Evolutionary conservation across 202 grass and related monocot species (phyloP).

Genomic region (Schoenoplectus triqueter): DNA sequence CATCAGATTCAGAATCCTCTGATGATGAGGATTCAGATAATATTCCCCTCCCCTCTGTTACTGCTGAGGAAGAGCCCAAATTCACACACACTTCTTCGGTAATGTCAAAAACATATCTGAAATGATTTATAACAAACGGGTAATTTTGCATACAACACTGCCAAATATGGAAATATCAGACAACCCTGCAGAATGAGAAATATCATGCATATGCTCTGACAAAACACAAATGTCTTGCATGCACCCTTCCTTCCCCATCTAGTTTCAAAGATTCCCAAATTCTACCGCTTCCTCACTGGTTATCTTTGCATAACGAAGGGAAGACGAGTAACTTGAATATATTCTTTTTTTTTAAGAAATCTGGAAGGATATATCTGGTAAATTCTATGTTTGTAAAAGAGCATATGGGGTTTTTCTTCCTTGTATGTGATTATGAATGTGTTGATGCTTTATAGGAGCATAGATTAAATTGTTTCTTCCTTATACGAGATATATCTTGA

Average conservation of each 20-base stretch:
- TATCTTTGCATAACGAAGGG: constrained; percentile 25
- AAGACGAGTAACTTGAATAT: constrained; percentile 19
- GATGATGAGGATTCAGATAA: constrained; percentile 74
- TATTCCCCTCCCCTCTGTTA: constrained; percentile 39
- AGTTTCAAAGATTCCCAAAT: background rate
- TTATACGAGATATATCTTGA: background rate
- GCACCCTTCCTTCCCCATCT: background rate
- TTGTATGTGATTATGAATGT: constrained; percentile 15
- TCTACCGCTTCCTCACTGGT: background rate
- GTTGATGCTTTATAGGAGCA: constrained; percentile 5
- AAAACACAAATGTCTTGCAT: background rate
- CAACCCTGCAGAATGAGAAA: constrained; percentile 1
- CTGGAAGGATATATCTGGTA: background rate
- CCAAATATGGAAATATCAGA: constrained; percentile 1
- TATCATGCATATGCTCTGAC: constrained; percentile 5
- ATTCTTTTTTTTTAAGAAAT: background rate
- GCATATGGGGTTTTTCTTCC: background rate
- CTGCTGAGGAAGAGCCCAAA: constrained; percentile 63
- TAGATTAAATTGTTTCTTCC: background rate
- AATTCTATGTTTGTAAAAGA: constrained; percentile 12
- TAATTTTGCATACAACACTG: background rate
- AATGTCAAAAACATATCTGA: constrained; percentile 31
- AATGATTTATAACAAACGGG: background rate
- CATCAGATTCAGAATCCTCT: constrained; percentile 84
- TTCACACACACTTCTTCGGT: constrained; percentile 56